Evolutionary conservation across 768 basidiomycete genomes (phyloP).

Genomic region (Pluteus cervinus): DNA sequence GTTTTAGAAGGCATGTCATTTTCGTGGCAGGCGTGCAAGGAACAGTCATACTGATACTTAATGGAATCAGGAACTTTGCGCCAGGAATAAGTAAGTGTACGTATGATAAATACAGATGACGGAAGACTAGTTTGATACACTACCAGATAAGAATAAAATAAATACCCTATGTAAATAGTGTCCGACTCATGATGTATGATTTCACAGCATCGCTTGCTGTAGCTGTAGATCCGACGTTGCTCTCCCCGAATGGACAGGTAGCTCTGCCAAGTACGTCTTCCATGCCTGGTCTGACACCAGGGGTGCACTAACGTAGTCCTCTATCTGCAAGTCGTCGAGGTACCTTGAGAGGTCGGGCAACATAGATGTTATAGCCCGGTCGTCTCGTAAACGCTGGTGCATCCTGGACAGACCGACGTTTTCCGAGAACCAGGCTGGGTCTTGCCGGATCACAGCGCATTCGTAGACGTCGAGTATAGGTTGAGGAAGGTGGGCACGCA

Average conservation of each 20-base stretch:
- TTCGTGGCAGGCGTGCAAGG: too few relatives aligned
- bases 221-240: conserved; percentile 30
- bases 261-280: conserved; percentile 35
- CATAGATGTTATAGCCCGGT: conserved; percentile 36
- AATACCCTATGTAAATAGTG: too few relatives aligned
- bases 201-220: conserved; percentile 38
- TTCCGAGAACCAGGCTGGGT: conserved; percentile 58
- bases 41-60: too few relatives aligned
- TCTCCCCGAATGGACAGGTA: conserved; percentile 38
- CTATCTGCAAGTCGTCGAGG: conserved; percentile 39
- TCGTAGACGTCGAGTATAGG: conserved; percentile 53
- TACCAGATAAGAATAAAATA: too few relatives aligned
- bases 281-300: conserved; percentile 45
- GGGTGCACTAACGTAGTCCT: conserved; percentile 44
- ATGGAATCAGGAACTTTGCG: too few relatives aligned
- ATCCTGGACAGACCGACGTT: conserved; percentile 40
- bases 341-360: conserved; percentile 35
- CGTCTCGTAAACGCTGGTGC: conserved; percentile 41
- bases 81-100: too few relatives aligned
- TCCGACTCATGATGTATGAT: too few relatives aligned
- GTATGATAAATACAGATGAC: too few relatives aligned
- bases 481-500: conserved; percentile 35
- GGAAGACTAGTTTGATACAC: too few relatives aligned
- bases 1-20: too few relatives aligned
- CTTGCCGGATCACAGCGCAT: conserved; percentile 43